Base-by-base conservation (phyloP, 2,329 filamentous ascomycete species). In the Exophiala calicioides region DNA sequence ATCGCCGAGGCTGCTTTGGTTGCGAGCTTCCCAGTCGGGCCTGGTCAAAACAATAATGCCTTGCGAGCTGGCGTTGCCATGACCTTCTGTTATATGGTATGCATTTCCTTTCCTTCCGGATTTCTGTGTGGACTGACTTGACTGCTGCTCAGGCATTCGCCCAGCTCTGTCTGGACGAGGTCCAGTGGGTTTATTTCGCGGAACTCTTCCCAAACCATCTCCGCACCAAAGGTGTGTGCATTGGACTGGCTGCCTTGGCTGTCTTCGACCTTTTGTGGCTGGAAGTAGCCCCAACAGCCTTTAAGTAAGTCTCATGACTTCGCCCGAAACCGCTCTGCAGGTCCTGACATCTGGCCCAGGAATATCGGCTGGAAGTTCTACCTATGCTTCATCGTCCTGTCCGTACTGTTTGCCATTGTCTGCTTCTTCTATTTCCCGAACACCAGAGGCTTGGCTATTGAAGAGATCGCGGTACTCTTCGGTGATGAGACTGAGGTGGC, bases 111-210 rank as follows among this genome's bases (percentile, higher is more conserved):
- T 43, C 24, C 50, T 26, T 19, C 29, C 5, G 31, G 2, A 26
- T 37, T 15, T 57, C 36, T 7, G 23, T 57, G 13, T 18, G 21
- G 57, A 59, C 31, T 53, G 51, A 12, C 42, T 55, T 3, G 47
- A 43, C 18, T 59, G 53, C 35, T 41, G 59, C 7, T 55, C 13
- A 10, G 31, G 34, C 15, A 34, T 18, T 43, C 21, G 7, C 24
- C 15, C 13, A 18, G 4, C 39, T 21, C 20, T 16, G 30, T 5
- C 13, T 36, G 15, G 16, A 36, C 33, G 15, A 16, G 5, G 7
- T 13, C 23, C 12, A 10, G 4, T 16, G 18, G 12, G 18, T 20
- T 85, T 36, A 55, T 27, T 20, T 44, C 5, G 42, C 49, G 2
- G 55, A 60, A 37, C 55, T 60, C 31, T 57, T 58, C 42, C 57